Base-by-base conservation (phyloP, 768 basidiomycete species). In the Rubroboletus pulcherrimus region DNA sequence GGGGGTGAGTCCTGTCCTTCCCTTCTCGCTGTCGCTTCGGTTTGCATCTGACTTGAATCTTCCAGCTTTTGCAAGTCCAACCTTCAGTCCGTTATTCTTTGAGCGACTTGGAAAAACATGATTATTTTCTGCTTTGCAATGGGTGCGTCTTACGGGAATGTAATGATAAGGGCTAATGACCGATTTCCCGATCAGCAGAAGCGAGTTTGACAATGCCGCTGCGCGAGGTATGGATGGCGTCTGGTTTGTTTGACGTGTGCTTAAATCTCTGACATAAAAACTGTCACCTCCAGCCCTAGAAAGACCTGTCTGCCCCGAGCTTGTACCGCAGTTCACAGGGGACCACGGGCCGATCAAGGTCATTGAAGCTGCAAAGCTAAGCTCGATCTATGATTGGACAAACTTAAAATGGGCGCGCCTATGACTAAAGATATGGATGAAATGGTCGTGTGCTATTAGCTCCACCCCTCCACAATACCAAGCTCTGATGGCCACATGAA, bases 1-100 rank as follows among this genome's bases (percentile, higher is more conserved):
- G 33, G 74, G 76, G 33, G 76, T 69, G 19, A 21, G 59, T 42
- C n/a, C 33, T 26, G 24, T 30, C 21, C 10, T 44, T 37, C 8
- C 8, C 42, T 45, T 17, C 31, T 26, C 12, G 15, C 21, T 15
- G 6, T 49, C 33, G 19, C 34, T 34, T 42, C 8, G 26, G 33
- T 14, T 50, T 31, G 7, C 5, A 33, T 38, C 31, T 51, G 39
- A 65, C 47, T 17, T 42, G 17, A 21, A 21, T 1, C 8, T 15
- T 34, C 33, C 39, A 71, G 69, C 69, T 69, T 34, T 53, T 69
- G 35, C 39, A 45, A 7, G 38, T 54, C 21, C 45, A 48, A 4
- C 53, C 66, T 11, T 41, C 49, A 5, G 1, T n/a, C 11, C 68
- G 68, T 34, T 66, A 56, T 46, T 50, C 51, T 7, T n/a, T 63